Conservation (phyloP, 208 protist species). For the Trypanosoma theileri region DNA sequence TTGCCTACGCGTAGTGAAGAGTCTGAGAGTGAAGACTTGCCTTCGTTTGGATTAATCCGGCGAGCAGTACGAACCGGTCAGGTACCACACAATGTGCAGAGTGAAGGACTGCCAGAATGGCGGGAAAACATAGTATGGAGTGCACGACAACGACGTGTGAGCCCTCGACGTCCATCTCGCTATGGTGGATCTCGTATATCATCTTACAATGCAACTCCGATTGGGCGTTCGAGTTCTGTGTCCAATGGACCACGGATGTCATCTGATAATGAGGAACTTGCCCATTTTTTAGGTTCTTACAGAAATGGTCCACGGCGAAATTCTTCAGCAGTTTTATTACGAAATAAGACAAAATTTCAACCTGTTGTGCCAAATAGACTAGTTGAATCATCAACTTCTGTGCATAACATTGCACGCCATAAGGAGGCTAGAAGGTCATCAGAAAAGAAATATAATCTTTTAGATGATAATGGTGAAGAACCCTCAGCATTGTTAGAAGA, state of each 20-base stretch:
- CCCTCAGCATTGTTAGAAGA: neutral
- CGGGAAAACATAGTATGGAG: constrained; percentile 12
- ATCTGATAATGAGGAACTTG: too few relatives aligned
- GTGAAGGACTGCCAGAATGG: neutral
- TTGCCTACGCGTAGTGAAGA: too few relatives aligned
- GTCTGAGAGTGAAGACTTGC: neutral
- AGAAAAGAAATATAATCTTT: constrained; percentile 15
- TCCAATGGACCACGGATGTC: too few relatives aligned
- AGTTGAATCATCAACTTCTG: too few relatives aligned
- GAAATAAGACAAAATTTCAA: too few relatives aligned
- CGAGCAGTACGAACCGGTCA: neutral
- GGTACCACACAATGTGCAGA: neutral
- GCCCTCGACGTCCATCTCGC: constrained; percentile 4
- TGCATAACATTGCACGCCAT: neutral
- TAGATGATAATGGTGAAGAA: neutral
- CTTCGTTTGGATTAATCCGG: neutral
- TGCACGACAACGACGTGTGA: neutral
- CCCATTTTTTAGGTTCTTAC: too few relatives aligned
- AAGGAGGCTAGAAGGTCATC: neutral
- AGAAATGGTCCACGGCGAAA: too few relatives aligned
- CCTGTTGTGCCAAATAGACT: too few relatives aligned
- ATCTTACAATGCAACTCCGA: neutral
- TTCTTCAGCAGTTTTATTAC: too few relatives aligned
- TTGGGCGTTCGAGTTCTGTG: neutral
- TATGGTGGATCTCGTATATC: constrained; percentile 4